Percentiles rank a stretch among this genome's conserved stretches.
Conservation (phyloP, 169 alveolate genomes). For the Cystoisospora suis region DNA sequence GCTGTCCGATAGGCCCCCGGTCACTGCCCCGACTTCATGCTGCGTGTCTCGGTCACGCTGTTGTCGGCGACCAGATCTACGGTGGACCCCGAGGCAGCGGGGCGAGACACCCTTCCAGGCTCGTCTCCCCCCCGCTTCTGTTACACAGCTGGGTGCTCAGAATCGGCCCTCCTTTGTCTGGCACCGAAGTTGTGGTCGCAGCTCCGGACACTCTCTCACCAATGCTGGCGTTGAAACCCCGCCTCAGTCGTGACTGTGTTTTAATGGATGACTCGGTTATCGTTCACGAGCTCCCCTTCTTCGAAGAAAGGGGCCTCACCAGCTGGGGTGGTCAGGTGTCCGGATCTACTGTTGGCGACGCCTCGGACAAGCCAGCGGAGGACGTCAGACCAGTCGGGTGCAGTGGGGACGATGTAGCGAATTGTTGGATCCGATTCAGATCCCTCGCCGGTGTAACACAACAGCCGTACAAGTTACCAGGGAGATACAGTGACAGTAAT, state of each 20-base stretch:
- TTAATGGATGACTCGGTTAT: constrained; percentile 1
- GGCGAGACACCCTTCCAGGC: no score
- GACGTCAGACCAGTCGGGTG: no score
- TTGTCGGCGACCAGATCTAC: neutral
- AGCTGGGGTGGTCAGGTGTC: no score
- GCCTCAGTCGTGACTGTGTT: neutral
- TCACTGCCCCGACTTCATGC: constrained; percentile 6
- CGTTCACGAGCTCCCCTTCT: neutral
- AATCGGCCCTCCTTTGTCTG: neutral
- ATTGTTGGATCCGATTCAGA: no score
- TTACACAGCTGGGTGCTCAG: constrained; percentile 19
- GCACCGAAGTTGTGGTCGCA: neutral
- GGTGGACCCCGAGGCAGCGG: neutral
- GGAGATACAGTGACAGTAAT: constrained; percentile 3
- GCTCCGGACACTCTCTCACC: neutral
- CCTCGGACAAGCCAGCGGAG: no score
- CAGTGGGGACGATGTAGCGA: neutral
- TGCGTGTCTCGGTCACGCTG: neutral
- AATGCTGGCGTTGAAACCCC: neutral
- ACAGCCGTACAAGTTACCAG: no score
- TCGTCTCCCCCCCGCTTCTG: no score
- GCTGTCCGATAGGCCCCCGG: neutral
- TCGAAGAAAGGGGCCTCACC: neutral
- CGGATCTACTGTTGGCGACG: no score
- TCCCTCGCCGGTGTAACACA: no score